phyloP scores from a whole-genome alignment of 148 eudicot genomes.

The Rhododendron mucronatum region DNA sequence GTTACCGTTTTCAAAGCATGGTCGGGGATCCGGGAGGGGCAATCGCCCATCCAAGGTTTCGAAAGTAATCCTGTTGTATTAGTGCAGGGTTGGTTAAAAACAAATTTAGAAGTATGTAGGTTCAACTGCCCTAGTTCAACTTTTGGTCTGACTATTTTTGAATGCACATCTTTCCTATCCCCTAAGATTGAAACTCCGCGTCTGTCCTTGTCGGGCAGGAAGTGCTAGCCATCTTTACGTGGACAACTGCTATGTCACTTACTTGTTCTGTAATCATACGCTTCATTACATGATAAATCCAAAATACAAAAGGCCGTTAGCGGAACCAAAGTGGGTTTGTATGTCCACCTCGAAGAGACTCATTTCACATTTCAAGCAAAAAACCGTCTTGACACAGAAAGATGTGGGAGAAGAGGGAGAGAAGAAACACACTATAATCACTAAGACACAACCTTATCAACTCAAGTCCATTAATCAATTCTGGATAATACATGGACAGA shows the following conservation, averaged over 20 bases:
- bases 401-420: background rate
- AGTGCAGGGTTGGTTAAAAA: background rate
- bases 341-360: background rate
- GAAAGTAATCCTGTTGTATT: background rate
- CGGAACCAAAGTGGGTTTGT: background rate
- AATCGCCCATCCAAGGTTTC: background rate
- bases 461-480: background rate
- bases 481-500: background rate
- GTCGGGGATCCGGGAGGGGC: background rate
- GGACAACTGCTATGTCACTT: background rate
- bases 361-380: background rate
- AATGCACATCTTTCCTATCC: background rate
- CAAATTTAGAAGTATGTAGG: background rate
- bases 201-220: background rate
- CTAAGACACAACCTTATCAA: background rate
- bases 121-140: background rate
- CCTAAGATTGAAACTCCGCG: background rate
- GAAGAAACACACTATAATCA: background rate
- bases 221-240: background rate
- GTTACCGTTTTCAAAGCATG: constrained; percentile 12
- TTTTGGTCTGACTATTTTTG: background rate
- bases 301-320: background rate
- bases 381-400: background rate
- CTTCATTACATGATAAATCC: background rate
- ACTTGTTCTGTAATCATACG: background rate